phyloP scores from a whole-genome alignment of 1,284 basidiomycete species.

The Puccinia horiana region DNA sequence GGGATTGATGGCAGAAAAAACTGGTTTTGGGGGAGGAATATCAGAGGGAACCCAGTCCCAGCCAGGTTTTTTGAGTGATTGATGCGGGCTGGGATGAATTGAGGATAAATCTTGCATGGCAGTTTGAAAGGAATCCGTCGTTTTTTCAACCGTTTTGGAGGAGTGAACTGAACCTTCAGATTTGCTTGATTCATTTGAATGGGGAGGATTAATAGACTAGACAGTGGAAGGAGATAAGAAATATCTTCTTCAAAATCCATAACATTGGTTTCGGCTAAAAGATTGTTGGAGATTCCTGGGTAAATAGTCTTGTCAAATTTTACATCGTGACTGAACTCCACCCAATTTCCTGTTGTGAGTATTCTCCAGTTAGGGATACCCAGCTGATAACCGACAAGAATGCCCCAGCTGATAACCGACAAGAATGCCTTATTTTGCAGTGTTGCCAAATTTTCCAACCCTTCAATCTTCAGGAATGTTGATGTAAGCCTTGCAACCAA shows the following conservation, averaged over 20 bases:
- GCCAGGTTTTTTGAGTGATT: no score
- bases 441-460: not conserved
- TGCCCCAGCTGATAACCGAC: no score
- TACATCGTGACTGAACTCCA: slow-evolving; percentile 9
- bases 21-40: not conserved
- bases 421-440: not conserved
- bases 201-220: no score
- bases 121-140: no score
- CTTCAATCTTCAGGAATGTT: not conserved
- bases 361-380: slow-evolving; percentile 22
- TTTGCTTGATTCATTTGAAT: no score
- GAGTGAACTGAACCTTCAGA: no score
- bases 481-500: not conserved
- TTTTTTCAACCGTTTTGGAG: no score
- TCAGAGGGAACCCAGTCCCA: not conserved
- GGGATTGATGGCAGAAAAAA: not conserved
- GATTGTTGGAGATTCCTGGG: not conserved
- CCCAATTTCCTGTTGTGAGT: not conserved
- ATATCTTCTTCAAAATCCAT: not conserved
- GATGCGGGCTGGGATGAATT: no score
- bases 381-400: no score
- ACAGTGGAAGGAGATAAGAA: no score
- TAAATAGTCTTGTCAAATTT: not conserved
- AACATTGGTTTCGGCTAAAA: not conserved
- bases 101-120: no score